phyloP scores from a whole-genome alignment of 139 green algal genomes.

The Chlorella sorokiniana region DNA sequence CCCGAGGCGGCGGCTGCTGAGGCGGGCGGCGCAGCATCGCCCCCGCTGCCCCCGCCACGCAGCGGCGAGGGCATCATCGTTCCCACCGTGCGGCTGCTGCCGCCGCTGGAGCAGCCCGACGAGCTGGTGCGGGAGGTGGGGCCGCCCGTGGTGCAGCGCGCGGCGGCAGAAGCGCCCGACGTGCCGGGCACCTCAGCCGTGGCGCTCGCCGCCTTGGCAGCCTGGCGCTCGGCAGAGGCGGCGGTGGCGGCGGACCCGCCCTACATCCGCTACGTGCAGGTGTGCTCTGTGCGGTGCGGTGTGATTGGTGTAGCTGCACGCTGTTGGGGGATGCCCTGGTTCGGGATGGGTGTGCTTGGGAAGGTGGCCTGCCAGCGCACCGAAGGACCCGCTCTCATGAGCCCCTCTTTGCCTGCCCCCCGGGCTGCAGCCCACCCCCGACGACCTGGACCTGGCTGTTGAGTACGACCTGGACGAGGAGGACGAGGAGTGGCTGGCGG shows the following conservation, averaged over 20 bases:
- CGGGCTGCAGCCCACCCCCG: conserved; percentile 43
- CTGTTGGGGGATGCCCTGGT: neutral
- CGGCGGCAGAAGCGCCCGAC: conserved; percentile 1
- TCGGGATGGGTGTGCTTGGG: neutral
- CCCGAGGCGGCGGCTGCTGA: neutral
- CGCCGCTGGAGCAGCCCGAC: conserved; percentile 21
- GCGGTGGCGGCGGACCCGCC: conserved; percentile 32
- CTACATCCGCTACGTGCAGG: conserved; percentile 47
- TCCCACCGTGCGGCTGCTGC: conserved; percentile 23
- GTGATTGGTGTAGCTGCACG: too few relatives aligned
- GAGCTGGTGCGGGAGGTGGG: conserved; percentile 9
- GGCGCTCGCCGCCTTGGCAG: neutral
- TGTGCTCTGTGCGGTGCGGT: neutral
- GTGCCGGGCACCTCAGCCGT: neutral
- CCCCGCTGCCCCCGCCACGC: neutral
- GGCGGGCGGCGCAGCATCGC: neutral
- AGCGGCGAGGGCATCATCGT: conserved; percentile 29
- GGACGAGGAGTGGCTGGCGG: conserved; percentile 93
- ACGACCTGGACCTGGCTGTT: conserved; percentile 60
- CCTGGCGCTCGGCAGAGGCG: conserved; percentile 14
- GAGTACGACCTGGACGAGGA: conserved; percentile 98
- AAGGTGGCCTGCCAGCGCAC: neutral
- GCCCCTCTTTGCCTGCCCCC: neutral
- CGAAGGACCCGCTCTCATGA: neutral
- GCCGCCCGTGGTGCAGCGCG: conserved; percentile 25